Base-by-base conservation (phyloP, 2,329 filamentous ascomycete species). In the Penicillium crustosum region DNA sequence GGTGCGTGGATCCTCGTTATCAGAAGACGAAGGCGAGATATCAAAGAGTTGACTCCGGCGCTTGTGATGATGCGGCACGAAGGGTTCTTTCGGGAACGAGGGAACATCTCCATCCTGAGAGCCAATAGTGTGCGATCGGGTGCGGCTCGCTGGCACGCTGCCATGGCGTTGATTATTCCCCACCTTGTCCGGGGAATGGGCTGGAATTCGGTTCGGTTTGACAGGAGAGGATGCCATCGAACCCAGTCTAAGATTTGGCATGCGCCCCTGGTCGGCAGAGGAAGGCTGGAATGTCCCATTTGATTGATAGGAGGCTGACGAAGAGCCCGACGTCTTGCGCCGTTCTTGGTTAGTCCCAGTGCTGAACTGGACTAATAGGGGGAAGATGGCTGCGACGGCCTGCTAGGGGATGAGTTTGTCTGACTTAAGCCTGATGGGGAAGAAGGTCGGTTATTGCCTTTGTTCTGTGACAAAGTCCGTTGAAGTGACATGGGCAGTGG, bases 1-100 rank as follows among this genome's bases (percentile, higher is more conserved):
- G 8, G 93, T 90, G 68, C 95, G 91, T 44, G 93, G 90, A 49
- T 95, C 92, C 76, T 99, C 94, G 59, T 96, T 99, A 70, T 99
- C 94, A 0, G 94, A 99, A 0, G 93, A 97, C 0, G 94, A 97
- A 3, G 94, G 94, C 2, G 94, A 99, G 77, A 97, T 89, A 72
- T 97, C 93, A 67, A 97, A 91, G 2, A 97, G 89, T 69, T 97
- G 94, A 71, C 93, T 97, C 66, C 92, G 86, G 39, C 94, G 88
- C 73, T 97, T 97, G 68, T 93, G 87, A 70, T 97, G 93, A 31
- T 77, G 79, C 50, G 87, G 85, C 9, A 84, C 81, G 43, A 89
- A 85, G 13, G 81, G 77, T 57, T 82, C 75, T 51, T 89, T 84
- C 53, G 89, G 86, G 2, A 88, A 66, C 4, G 85, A 79, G 17